Evolutionary conservation across 768 basidiomycete genomes (phyloP).

Genomic region (Gloeostereum incarnatum): DNA sequence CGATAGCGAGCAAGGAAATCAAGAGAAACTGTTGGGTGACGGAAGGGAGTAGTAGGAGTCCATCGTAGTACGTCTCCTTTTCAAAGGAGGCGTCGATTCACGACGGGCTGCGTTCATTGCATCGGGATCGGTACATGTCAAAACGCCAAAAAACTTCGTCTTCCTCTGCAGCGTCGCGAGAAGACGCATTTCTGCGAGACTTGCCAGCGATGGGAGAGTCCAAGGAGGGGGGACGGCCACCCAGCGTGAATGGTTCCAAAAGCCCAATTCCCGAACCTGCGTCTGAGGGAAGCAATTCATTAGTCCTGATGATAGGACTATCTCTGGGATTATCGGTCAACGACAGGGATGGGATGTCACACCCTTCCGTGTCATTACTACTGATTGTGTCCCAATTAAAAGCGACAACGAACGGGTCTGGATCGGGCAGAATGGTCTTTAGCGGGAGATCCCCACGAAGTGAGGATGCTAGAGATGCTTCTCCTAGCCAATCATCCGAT

Average conservation of each 20-base stretch:
- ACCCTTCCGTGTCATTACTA: no score
- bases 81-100: constrained; percentile 32
- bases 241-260: constrained; percentile 44
- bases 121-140: no score
- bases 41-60: background rate
- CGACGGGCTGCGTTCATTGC: no score
- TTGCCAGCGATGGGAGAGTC: constrained; percentile 13
- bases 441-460: no score
- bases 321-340: constrained; percentile 25
- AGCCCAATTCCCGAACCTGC: constrained; percentile 43
- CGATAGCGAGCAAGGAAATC: background rate
- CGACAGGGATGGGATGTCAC: no score
- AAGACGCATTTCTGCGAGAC: background rate
- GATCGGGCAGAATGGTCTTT: constrained; percentile 5
- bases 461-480: no score
- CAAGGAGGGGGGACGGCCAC: no score
- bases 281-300: constrained; percentile 20
- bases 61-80: constrained; percentile 40
- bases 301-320: constrained; percentile 49
- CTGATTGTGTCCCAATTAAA: no score
- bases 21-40: background rate
- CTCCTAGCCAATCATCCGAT: constrained; percentile 29
- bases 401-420: constrained; percentile 12
- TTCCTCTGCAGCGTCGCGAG: constrained; percentile 16
- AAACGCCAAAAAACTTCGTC: no score